Evolutionary conservation across 345 rosid genomes (phyloP).

Genomic region (Adansonia digitata): DNA sequence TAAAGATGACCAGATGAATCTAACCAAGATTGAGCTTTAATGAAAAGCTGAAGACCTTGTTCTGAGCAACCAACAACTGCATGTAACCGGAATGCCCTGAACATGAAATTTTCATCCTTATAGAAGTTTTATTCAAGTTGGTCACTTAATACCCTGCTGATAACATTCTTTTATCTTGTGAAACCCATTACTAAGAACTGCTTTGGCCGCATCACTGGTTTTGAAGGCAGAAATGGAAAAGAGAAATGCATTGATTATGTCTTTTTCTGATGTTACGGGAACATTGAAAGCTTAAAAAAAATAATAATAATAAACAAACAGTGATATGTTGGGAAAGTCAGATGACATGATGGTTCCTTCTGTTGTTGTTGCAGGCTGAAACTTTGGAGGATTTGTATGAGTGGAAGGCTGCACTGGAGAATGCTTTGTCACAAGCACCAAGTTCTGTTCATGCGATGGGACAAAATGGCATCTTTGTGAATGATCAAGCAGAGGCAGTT

Average conservation of each 20-base stretch:
- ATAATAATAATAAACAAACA: neutral
- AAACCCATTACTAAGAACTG: neutral
- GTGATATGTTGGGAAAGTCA: neutral
- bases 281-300: neutral
- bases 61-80: neutral
- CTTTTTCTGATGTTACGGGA: neutral
- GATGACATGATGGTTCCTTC: constrained; percentile 1
- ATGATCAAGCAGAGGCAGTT: constrained; percentile 52
- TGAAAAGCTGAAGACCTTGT: neutral
- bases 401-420: constrained; percentile 90
- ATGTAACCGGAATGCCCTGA: neutral
- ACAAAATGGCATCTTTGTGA: constrained; percentile 73
- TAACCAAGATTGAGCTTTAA: neutral
- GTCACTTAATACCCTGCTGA: neutral
- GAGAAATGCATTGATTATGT: neutral
- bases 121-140: neutral
- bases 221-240: neutral
- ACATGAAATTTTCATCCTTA: neutral
- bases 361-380: constrained; percentile 61
- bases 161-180: neutral
- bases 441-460: constrained; percentile 63
- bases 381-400: constrained; percentile 78
- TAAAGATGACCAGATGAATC: neutral
- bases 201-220: neutral
- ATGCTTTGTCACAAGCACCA: constrained; percentile 89